Evolutionary conservation across 2,329 filamentous ascomycete species (phyloP), one percentile per base, ranked within the genome.

Genomic region (Hawksworthiomyces lignivorus): DNA sequence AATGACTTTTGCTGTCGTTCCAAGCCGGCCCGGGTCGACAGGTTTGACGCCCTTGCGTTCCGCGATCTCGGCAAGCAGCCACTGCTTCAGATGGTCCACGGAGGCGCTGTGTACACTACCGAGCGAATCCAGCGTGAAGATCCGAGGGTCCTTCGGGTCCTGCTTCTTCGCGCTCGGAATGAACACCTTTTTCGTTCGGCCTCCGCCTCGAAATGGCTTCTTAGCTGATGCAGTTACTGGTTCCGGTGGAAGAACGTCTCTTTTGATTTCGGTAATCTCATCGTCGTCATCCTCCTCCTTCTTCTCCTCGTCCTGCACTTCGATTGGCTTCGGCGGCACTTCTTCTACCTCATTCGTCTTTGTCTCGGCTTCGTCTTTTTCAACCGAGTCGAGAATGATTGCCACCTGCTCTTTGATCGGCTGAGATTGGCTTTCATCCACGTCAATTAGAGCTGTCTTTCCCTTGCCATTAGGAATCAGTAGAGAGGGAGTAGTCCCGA

Each of bases 121-220:
- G 1, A 97, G 70, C 0, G 92, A 97, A 59, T 98, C 92, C 20
- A 97, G 74, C 0, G 87, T 87, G 49, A 97, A 80, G 48, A 97
- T 88, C 27, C 77, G 75, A 1, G 87, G 79, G 38, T 78, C 70
- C 8, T 63, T 64, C 1, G 67, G 62, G 40, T 76, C 66, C 44
- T 65, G 63, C 47, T 67, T 74, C 24, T 61, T 60, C 39, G 51
- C 43, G 6, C 52, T 50, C 24, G 48, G 50, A 43, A 49, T 52
- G 8, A 56, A 61, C 53, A 60, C 60, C 43, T 62, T 63, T 24
- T 39, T 52, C 39, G 58, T 62, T 21, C 28, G 15, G 12, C 26
- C 27, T 4, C n/a, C 31, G 19, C 28, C 21, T 11, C 28, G 19
- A n/a, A 33, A 15, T 5, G 22, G n/a, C 37, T 37, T 46, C 9